These are phyloP conservation scores for Prunus mongolica DNA, from an alignment of 306 rosid genomes.

Conservation along the genomic window DNA sequence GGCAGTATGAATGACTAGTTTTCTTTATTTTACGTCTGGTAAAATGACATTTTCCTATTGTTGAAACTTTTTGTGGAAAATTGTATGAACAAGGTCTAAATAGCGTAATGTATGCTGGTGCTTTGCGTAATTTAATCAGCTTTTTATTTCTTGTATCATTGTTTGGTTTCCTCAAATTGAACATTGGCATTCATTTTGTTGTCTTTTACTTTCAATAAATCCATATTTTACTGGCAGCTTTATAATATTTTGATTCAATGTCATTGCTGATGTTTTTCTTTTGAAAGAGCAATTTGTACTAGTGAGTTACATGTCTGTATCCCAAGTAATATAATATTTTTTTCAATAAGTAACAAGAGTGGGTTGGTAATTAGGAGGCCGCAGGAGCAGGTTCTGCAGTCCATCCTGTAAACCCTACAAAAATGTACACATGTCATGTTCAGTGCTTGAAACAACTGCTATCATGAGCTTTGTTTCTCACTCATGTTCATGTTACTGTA, in stretches of 20 bases:
- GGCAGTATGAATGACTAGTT: conserved; percentile 23
- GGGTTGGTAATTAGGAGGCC: not conserved
- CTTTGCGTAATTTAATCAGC: not conserved
- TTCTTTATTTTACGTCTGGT: conserved; percentile 18
- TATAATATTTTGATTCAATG: not conserved
- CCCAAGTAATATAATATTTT: not conserved
- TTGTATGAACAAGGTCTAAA: conserved; percentile 21
- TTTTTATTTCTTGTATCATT: not conserved
- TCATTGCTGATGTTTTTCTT: not conserved
- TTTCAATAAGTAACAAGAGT: not conserved
- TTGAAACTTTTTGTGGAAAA: conserved; percentile 19
- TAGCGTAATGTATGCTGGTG: conserved; percentile 8
- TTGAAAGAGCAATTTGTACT: not conserved
- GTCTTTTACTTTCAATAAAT: not conserved
- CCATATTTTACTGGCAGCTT: not conserved
- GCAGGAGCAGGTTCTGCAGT: not conserved
- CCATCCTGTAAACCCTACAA: not conserved
- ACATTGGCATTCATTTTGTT: not conserved
- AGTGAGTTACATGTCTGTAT: not conserved
- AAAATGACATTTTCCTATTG: conserved; percentile 16
- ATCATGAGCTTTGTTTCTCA: not conserved
- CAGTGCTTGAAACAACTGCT: not conserved
- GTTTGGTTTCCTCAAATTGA: not conserved
- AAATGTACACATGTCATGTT: not conserved
- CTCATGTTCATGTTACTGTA: not conserved